Evolutionary conservation across 495 filamentous ascomycete genomes (phyloP).

Genomic region (Aspergillus coremiiformis): DNA sequence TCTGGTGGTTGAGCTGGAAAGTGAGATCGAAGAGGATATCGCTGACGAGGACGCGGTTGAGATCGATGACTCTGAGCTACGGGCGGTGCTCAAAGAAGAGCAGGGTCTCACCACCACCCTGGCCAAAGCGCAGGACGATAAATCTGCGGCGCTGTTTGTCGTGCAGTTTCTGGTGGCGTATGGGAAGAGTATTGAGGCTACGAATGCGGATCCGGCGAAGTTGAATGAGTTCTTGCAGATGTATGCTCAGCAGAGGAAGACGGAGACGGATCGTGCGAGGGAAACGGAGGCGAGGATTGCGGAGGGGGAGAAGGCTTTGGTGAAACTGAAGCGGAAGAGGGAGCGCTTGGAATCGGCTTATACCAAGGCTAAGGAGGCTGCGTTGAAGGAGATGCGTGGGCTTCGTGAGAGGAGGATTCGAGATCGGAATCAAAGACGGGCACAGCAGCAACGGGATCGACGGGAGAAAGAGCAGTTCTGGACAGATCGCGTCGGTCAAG

Average conservation of each 20-base stretch:
- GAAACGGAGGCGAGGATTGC: slow-evolving; percentile 5
- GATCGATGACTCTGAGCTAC: slow-evolving; percentile 8
- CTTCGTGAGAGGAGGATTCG: slow-evolving; percentile 4
- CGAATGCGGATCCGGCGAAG: slow-evolving; percentile 8
- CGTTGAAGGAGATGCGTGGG: slow-evolving; percentile 20
- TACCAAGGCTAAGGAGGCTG: slow-evolving; percentile 17
- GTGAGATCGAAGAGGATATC: slow-evolving; percentile 27
- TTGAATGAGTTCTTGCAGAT: slow-evolving; percentile 17
- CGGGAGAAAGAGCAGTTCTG: slow-evolving; percentile 49
- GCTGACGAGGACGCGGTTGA: slow-evolving; percentile 15
- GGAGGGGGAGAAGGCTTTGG: slow-evolving; percentile 7
- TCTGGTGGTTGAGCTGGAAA: slow-evolving; percentile 34
- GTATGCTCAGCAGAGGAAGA: slow-evolving; percentile 6
- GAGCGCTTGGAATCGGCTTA: slow-evolving; percentile 24
- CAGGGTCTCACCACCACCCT: background rate
- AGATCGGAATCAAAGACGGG: slow-evolving; percentile 22
- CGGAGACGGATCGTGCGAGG: slow-evolving; percentile 6
- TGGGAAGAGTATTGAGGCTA: slow-evolving; percentile 7
- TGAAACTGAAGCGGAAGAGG: slow-evolving; percentile 3
- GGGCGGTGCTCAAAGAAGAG: slow-evolving; percentile 9
- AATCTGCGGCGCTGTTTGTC: slow-evolving; percentile 7
- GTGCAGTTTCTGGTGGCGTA: slow-evolving; percentile 18
- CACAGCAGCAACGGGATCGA: slow-evolving; percentile 30
- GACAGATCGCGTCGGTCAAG: slow-evolving; percentile 49
- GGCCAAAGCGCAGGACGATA: slow-evolving; percentile 15